phyloP scores from a whole-genome alignment of 345 rosid species.

The Rhodamnia argentea region DNA sequence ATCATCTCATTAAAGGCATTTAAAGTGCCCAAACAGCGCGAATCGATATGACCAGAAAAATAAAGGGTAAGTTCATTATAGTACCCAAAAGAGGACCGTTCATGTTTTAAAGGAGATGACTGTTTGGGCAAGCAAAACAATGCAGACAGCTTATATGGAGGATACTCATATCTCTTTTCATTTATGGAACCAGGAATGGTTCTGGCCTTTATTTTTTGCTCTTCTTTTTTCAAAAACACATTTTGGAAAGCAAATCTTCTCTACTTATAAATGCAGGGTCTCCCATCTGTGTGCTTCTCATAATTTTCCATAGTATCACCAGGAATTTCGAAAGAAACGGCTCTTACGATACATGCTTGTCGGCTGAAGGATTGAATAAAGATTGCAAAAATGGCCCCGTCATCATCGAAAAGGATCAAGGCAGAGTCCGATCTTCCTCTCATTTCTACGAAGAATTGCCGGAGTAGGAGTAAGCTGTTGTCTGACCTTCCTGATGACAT shows the following conservation, averaged over 20 bases:
- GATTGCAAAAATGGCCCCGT: background rate
- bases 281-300: background rate
- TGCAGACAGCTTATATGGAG: background rate
- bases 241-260: background rate
- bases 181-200: background rate
- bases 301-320: background rate
- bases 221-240: background rate
- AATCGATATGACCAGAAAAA: background rate
- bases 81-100: background rate
- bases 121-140: background rate
- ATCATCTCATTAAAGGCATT: background rate
- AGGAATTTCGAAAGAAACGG: background rate
- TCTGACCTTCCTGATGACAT: background rate
- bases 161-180: background rate
- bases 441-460: background rate
- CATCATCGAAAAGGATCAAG: background rate
- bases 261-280: background rate
- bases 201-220: background rate
- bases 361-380: background rate
- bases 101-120: background rate
- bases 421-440: background rate
- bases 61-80: background rate
- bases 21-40: background rate
- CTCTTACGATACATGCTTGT: background rate
- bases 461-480: background rate